Conservation (phyloP, 768 basidiomycete genomes). For the Guyanaporus albipodus region DNA sequence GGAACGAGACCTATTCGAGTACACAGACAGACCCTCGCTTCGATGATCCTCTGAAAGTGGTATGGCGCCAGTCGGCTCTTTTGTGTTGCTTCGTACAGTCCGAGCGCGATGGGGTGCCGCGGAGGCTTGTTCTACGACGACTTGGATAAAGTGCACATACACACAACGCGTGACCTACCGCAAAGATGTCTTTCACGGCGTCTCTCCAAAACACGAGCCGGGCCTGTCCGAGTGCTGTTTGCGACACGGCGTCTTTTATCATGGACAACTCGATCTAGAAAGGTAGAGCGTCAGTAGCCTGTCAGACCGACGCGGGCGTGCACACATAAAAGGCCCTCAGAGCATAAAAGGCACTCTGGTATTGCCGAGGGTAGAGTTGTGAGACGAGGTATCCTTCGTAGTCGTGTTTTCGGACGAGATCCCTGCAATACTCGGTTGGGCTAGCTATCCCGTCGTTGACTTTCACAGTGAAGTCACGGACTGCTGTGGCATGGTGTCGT, state of each 20-base stretch:
- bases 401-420: constrained; percentile 73
- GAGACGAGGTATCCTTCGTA: constrained; percentile 74
- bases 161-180: constrained; percentile 41
- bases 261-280: constrained; percentile 70
- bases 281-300: constrained; percentile 7
- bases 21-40: constrained; percentile 62
- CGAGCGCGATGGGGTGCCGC: constrained; percentile 76
- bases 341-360: constrained; percentile 68
- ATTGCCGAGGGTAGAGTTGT: constrained; percentile 65
- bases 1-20: constrained; percentile 1
- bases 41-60: constrained; percentile 78
- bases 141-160: constrained; percentile 11
- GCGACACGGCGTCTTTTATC: constrained; percentile 73
- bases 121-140: constrained; percentile 63
- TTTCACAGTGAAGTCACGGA: constrained; percentile 14
- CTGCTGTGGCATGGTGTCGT: constrained; percentile 1
- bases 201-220: constrained; percentile 88
- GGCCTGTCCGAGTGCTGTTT: constrained; percentile 72
- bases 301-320: constrained; percentile 11
- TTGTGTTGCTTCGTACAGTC: constrained; percentile 55
- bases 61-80: constrained; percentile 56
- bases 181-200: constrained; percentile 60
- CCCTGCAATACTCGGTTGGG: constrained; percentile 61
- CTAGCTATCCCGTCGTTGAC: constrained; percentile 29
- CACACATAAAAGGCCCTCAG: constrained; percentile 81